phyloP scores from a whole-genome alignment of 192 early-diverging fungal species.

The Paraglomus brasilianum region DNA sequence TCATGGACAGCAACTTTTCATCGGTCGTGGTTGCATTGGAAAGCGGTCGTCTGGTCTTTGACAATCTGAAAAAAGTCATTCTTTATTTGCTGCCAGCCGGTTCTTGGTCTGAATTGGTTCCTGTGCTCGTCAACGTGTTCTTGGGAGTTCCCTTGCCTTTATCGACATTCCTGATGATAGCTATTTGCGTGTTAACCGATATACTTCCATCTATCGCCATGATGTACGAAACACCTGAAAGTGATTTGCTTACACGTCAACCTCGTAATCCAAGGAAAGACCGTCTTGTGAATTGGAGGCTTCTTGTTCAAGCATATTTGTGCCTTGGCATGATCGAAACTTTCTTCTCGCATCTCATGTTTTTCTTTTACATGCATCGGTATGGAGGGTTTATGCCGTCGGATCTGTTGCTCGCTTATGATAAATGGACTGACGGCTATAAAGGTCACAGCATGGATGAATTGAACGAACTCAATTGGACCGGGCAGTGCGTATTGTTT shows the following conservation, averaged over 20 bases:
- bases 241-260: constrained; percentile 63
- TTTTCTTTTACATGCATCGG: constrained; percentile 64
- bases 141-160: constrained; percentile 79
- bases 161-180: constrained; percentile 78
- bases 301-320: constrained; percentile 74
- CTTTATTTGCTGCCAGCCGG: constrained; percentile 79
- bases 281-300: constrained; percentile 60
- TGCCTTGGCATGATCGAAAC: constrained; percentile 74
- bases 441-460: constrained; percentile 33
- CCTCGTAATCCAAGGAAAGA: constrained; percentile 74
- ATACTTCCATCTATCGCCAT: constrained; percentile 62
- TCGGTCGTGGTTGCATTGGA: constrained; percentile 66
- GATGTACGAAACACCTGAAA: constrained; percentile 76
- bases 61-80: constrained; percentile 88
- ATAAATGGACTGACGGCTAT: constrained; percentile 33
- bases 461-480: constrained; percentile 40
- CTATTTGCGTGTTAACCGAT: constrained; percentile 66
- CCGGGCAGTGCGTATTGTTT: constrained; percentile 64
- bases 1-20: constrained; percentile 47
- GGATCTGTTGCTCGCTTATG: constrained; percentile 39
- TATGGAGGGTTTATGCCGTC: constrained; percentile 55
- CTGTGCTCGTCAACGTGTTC: constrained; percentile 76
- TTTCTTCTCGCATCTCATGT: constrained; percentile 66
- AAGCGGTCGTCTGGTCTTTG: constrained; percentile 79
- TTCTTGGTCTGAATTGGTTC: constrained; percentile 71